Percentiles rank a stretch among this genome's conserved stretches.
phyloP scores from a whole-genome alignment of 768 basidiomycete genomes.

The Agaricus blazei region DNA sequence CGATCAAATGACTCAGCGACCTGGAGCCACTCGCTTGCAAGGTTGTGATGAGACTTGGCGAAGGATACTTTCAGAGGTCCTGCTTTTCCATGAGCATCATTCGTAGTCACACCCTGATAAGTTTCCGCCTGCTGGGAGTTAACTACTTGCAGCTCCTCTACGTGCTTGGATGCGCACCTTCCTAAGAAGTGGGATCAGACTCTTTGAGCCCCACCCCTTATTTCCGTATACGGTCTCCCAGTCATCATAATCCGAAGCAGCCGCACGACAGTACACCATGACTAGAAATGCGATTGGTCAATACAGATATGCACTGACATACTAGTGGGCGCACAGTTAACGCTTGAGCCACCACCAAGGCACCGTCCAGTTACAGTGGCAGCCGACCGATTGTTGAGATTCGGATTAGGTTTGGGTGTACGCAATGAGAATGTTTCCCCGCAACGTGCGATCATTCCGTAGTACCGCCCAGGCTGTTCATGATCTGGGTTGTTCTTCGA shows the following conservation, averaged over 20 bases:
- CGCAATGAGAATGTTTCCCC: slow-evolving; percentile 42
- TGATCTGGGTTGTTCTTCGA: slow-evolving; percentile 41
- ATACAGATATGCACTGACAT: not conserved
- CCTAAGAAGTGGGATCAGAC: slow-evolving; percentile 51
- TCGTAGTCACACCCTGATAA: slow-evolving; percentile 23
- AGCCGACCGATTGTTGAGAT: slow-evolving; percentile 35
- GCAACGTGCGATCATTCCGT: slow-evolving; percentile 32
- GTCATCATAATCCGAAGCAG: slow-evolving; percentile 29
- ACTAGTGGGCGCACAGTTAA: slow-evolving; percentile 43
- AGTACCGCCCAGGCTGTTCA: slow-evolving; percentile 49
- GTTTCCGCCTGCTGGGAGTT: slow-evolving; percentile 32
- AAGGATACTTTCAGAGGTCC: slow-evolving; percentile 49
- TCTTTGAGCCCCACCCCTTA: slow-evolving; percentile 54
- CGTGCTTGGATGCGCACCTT: slow-evolving; percentile 34
- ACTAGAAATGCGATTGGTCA: slow-evolving; percentile 19
- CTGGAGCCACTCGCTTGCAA: slow-evolving; percentile 35
- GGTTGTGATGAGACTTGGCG: slow-evolving; percentile 29
- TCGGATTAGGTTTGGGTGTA: slow-evolving; percentile 35
- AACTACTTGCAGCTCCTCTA: not conserved
- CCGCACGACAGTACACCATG: slow-evolving; percentile 51
- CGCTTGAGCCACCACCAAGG: slow-evolving; percentile 57
- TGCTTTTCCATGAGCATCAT: slow-evolving; percentile 39
- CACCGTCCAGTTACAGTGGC: slow-evolving; percentile 42
- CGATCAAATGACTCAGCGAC: not conserved
- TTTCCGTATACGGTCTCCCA: slow-evolving; percentile 51